Percentiles rank a stretch among this genome's conserved stretches.
phyloP scores from a whole-genome alignment of 331 rosid genomes.

The Malus hybrid region DNA sequence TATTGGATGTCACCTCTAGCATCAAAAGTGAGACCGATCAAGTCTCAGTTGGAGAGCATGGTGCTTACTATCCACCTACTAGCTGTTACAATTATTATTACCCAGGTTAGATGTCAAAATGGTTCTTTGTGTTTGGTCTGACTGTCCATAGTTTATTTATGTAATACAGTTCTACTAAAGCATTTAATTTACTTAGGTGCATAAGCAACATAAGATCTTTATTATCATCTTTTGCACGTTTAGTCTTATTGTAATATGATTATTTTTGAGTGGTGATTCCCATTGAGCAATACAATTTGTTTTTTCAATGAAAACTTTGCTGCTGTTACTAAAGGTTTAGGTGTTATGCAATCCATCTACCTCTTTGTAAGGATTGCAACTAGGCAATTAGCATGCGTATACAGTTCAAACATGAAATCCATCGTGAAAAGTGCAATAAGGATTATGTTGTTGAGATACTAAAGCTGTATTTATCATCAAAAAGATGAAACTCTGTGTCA shows the following conservation, averaged over 20 bases:
- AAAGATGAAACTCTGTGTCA: neutral
- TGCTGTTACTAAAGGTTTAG: neutral
- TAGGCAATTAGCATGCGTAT: neutral
- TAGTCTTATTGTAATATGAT: neutral
- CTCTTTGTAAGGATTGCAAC: neutral
- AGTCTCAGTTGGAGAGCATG: constrained; percentile 36
- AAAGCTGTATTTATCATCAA: neutral
- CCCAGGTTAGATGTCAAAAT: constrained; percentile 31
- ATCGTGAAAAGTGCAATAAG: neutral
- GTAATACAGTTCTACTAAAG: neutral
- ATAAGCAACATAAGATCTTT: neutral
- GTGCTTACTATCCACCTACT: constrained; percentile 32
- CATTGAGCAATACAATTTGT: neutral
- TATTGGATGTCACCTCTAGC: constrained; percentile 23
- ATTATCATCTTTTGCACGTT: neutral
- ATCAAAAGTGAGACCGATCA: constrained; percentile 50
- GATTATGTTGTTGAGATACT: neutral
- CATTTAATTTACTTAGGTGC: neutral
- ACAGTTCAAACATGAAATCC: neutral
- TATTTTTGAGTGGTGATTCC: neutral
- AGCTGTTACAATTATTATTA: constrained; percentile 39
- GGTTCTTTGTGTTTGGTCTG: constrained; percentile 10
- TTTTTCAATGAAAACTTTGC: neutral
- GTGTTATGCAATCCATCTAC: neutral
- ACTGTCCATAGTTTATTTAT: neutral